Evolutionary conservation across 2,329 filamentous ascomycete species (phyloP).

Genomic region (Fusarium sp.): DNA sequence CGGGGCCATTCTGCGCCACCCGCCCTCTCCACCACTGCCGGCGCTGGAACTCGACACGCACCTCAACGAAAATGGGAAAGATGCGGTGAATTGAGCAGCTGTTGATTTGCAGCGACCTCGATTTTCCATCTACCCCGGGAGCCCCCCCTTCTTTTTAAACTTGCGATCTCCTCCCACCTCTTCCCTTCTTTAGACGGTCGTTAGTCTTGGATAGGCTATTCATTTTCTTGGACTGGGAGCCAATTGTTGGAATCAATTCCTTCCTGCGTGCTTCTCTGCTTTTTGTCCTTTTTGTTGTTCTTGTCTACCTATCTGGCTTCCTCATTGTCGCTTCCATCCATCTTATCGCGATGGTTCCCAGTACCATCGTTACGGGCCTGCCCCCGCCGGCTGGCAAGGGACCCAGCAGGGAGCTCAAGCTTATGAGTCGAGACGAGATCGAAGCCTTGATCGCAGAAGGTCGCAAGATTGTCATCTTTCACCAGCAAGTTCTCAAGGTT

Average conservation of each 20-base stretch:
- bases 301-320: background rate
- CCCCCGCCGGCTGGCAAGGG: conserved; percentile 23
- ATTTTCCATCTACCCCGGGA: conserved; percentile 1
- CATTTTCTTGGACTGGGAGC: conserved; percentile 1
- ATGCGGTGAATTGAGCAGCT: conserved; percentile 40
- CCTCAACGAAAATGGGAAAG: conserved; percentile 15
- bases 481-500: conserved; percentile 82
- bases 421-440: conserved; percentile 50
- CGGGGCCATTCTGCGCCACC: conserved; percentile 21
- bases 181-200: background rate
- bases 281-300: background rate
- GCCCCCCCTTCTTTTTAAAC: conserved; percentile 13
- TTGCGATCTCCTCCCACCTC: background rate
- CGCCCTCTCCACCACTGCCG: conserved; percentile 20
- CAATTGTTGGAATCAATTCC: conserved; percentile 5
- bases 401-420: conserved; percentile 45
- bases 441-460: conserved; percentile 86
- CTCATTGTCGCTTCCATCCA: background rate
- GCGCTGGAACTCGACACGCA: conserved; percentile 20
- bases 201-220: background rate
- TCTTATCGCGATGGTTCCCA: conserved; percentile 17
- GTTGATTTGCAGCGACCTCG: conserved; percentile 15
- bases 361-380: conserved; percentile 37
- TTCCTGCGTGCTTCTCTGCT: conserved; percentile 1
- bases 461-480: conserved; percentile 78